Evolutionary conservation across 495 filamentous ascomycete genomes (phyloP).

Genomic region (Cercophora newfieldiana): DNA sequence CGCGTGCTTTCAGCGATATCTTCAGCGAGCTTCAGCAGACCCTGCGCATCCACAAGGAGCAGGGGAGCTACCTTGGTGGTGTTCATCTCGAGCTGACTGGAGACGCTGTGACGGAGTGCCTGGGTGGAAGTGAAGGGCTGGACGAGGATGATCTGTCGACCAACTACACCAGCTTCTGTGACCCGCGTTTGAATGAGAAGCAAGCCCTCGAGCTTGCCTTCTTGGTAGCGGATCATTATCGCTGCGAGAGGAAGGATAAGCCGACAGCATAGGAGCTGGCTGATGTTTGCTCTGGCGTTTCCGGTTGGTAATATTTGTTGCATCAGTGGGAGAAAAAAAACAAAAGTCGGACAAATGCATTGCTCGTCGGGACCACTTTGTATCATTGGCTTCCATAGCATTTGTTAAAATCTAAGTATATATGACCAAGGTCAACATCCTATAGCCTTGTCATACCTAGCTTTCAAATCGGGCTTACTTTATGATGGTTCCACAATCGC

Average conservation of each 20-base stretch:
- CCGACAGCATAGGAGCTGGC: neutral
- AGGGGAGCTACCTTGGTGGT: constrained; percentile 83
- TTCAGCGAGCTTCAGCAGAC: constrained; percentile 79
- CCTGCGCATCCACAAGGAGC: constrained; percentile 76
- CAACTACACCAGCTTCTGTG: constrained; percentile 93
- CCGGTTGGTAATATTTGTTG: neutral
- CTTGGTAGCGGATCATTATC: constrained; percentile 79
- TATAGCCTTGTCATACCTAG: no score
- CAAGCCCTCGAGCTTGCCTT: constrained; percentile 95
- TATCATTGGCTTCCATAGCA: neutral
- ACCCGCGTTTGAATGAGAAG: constrained; percentile 94
- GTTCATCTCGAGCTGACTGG: constrained; percentile 95
- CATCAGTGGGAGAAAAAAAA: neutral
- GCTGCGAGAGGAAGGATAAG: constrained; percentile 38
- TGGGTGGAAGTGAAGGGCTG: constrained; percentile 85
- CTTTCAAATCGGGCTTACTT: no score
- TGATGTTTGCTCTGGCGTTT: neutral
- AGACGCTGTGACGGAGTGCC: constrained; percentile 93
- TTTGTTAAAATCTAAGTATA: neutral
- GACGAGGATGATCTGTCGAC: constrained; percentile 82
- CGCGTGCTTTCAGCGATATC: constrained; percentile 81
- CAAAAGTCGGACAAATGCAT: neutral
- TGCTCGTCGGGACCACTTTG: neutral
- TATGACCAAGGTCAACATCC: no score
- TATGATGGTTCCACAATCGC: no score